These are phyloP conservation scores for Alnus rubra DNA, from an alignment of 306 rosid species.

Conservation along the genomic window DNA sequence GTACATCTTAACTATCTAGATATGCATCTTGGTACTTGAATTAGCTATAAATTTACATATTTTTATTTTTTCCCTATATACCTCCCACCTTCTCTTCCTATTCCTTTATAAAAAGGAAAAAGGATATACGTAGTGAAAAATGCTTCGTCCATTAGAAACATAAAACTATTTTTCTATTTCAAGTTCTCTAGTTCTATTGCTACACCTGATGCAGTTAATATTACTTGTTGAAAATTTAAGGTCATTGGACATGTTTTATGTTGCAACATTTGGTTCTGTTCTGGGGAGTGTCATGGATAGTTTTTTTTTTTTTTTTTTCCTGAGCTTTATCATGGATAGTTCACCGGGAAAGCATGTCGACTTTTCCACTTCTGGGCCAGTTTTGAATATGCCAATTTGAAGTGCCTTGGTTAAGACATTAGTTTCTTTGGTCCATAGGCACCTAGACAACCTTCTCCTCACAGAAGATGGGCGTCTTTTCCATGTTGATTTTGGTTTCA, in stretches of 20 bases:
- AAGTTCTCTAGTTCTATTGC: not conserved
- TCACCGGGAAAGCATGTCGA: conserved; percentile 20
- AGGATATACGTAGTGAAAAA: not conserved
- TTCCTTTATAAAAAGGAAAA: not conserved
- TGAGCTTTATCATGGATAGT: not conserved
- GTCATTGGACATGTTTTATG: not conserved
- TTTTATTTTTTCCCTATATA: not conserved
- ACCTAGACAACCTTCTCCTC: conserved; percentile 96
- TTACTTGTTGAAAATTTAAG: not conserved
- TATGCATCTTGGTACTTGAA: conserved; percentile 1
- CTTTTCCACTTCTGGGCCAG: conserved; percentile 11
- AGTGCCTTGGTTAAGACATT: conserved; percentile 17
- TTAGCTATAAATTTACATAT: not conserved
- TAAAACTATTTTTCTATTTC: not conserved
- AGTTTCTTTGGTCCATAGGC: conserved; percentile 50
- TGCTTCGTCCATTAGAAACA: not conserved
- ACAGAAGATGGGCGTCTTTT: conserved; percentile 93
- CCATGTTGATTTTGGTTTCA: conserved; percentile 98
- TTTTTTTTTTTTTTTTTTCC: not conserved
- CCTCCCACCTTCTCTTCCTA: not conserved
- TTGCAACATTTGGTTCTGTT: conserved; percentile 1
- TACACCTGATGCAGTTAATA: not conserved
- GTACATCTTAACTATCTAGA: not conserved
- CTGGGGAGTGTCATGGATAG: conserved; percentile 5
- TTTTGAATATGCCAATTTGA: not conserved